These are phyloP conservation scores for Fomitiporia mediterranea DNA, from an alignment of 1,284 basidiomycete species.

Conservation along the genomic window DNA sequence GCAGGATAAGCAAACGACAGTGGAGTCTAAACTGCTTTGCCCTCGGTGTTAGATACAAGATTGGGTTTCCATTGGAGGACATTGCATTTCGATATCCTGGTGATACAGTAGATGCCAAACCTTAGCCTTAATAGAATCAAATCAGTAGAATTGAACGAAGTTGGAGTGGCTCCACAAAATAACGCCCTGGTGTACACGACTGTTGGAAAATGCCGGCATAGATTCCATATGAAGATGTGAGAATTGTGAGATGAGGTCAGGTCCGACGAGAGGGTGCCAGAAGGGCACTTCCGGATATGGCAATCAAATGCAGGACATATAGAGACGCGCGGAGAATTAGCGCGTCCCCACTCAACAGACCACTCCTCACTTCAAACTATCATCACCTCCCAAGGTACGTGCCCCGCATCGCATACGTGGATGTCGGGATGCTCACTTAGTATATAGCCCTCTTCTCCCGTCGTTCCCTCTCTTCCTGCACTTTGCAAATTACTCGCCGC, in stretches of 20 bases:
- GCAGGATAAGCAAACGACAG: too few species aligned
- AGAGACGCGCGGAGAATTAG: slow-evolving; percentile 1
- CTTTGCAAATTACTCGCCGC: not conserved
- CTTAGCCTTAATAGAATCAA: too few species aligned
- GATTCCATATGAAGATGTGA: not conserved
- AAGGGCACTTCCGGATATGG: not conserved
- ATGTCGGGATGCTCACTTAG: not conserved
- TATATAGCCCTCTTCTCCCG: not conserved
- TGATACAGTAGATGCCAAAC: too few species aligned
- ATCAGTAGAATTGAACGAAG: not conserved
- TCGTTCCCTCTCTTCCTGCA: not conserved
- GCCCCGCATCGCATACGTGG: not conserved
- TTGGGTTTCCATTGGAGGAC: too few species aligned
- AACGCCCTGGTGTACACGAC: not conserved
- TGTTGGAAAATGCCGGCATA: not conserved
- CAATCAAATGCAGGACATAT: not conserved
- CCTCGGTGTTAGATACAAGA: slow-evolving; percentile 23
- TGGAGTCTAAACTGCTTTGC: not conserved
- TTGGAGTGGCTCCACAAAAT: not conserved
- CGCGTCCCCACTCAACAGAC: not conserved
- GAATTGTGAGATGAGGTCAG: not conserved
- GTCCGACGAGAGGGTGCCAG: not conserved
- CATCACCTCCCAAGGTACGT: not conserved
- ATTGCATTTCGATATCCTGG: too few species aligned
- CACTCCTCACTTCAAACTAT: not conserved